These are phyloP conservation scores for Vickermania ingenoplastis DNA, from an alignment of 208 protist genomes.

Conservation along the genomic window DNA sequence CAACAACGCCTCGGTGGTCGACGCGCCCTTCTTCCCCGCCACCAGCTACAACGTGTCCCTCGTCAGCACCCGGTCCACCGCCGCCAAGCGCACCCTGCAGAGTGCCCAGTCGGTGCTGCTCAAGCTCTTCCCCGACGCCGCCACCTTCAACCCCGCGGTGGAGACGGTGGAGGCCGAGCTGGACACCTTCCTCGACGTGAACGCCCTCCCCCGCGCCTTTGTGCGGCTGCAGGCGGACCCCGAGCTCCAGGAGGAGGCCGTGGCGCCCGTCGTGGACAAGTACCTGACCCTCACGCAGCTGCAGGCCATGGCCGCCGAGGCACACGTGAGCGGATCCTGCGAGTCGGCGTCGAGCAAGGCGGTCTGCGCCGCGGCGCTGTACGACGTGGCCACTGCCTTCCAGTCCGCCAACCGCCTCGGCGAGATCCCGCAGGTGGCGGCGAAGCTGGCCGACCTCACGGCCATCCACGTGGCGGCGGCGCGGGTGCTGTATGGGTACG, in stretches of 20 bases:
- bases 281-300: slow-evolving; percentile 33
- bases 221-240: slow-evolving; percentile 14
- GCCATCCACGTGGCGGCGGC: slow-evolving; percentile 11
- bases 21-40: slow-evolving; percentile 16
- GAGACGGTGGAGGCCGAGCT: slow-evolving; percentile 19
- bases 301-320: slow-evolving; percentile 26
- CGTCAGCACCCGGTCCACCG: slow-evolving; percentile 40
- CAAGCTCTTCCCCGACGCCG: slow-evolving; percentile 29
- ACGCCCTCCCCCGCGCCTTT: slow-evolving; percentile 18
- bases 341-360: slow-evolving; percentile 10
- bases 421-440: slow-evolving; percentile 15
- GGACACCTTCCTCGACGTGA: slow-evolving; percentile 34
- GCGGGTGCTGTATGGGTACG: slow-evolving; percentile 19
- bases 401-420: slow-evolving; percentile 14
- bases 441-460: slow-evolving; percentile 6
- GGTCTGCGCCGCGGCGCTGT: slow-evolving; percentile 21
- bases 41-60: slow-evolving; percentile 31
- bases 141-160: slow-evolving; percentile 32
- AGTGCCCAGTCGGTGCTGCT: slow-evolving; percentile 33
- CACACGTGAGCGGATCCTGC: slow-evolving; percentile 22
- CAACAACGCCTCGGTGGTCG: slow-evolving; percentile 12
- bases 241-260: slow-evolving; percentile 1
- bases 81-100: slow-evolving; percentile 45
- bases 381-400: slow-evolving; percentile 37
- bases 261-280: slow-evolving; percentile 15